Percentiles rank a stretch among this genome's conserved stretches.
phyloP scores from a whole-genome alignment of 2,329 filamentous ascomycete genomes.

The Moelleriella libera region DNA sequence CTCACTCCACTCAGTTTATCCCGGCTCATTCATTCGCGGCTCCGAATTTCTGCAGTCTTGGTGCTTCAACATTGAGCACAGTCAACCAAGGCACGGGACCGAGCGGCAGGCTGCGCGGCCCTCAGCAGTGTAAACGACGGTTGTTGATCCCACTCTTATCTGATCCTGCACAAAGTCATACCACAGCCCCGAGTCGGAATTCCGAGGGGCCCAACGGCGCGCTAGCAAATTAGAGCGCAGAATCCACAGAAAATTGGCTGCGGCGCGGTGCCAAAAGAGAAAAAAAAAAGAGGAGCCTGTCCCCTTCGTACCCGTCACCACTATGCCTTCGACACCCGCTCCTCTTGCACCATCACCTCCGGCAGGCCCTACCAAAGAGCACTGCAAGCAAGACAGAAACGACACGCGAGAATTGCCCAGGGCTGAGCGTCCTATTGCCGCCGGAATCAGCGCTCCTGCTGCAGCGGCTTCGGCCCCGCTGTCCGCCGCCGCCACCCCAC shows the following conservation, averaged over 20 bases:
- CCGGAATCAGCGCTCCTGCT: slow-evolving; percentile 5
- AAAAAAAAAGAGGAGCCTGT: background rate
- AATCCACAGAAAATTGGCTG: background rate
- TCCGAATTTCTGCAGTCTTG: no score
- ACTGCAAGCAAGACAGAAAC: background rate
- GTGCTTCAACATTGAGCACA: background rate
- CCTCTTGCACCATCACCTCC: slow-evolving; percentile 9
- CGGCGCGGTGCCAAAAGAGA: background rate
- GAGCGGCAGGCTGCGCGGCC: no score
- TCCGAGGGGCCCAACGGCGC: slow-evolving; percentile 8
- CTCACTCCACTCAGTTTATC: no score
- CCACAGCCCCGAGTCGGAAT: slow-evolving; percentile 10
- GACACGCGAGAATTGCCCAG: no score
- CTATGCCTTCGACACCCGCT: slow-evolving; percentile 10
- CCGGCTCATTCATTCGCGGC: no score
- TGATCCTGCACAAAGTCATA: slow-evolving; percentile 3
- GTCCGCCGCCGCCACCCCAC: slow-evolving; percentile 8
- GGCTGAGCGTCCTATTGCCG: no score
- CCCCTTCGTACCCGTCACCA: slow-evolving; percentile 5
- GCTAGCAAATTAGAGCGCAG: background rate
- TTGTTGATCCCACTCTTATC: slow-evolving; percentile 1
- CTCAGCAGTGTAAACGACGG: background rate
- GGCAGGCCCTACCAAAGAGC: background rate
- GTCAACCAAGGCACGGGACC: no score
- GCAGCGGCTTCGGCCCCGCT: slow-evolving; percentile 3